Conservation (phyloP, 1,284 basidiomycete genomes). For the Boletus semigastroideus region DNA sequence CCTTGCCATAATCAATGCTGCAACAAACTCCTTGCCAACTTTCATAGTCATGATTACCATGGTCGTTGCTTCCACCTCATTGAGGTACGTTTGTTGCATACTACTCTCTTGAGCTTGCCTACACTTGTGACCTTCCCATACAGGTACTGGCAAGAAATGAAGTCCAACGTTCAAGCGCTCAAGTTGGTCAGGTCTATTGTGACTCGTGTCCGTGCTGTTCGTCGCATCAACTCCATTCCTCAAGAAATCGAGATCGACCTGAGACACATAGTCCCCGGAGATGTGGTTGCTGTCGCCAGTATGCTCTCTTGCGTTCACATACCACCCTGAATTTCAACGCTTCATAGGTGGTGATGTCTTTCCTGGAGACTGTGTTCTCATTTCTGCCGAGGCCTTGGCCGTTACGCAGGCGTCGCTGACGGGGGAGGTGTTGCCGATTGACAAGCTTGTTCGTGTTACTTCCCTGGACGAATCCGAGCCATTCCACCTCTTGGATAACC, state of each 20-base stretch:
- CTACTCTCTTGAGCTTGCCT: not conserved
- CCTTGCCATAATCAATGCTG: conserved; percentile 30
- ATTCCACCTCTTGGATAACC: conserved; percentile 30
- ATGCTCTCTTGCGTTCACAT: conserved; percentile 1
- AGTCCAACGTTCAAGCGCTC: conserved; percentile 33
- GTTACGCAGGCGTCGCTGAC: conserved; percentile 32
- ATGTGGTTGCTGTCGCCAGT: conserved; percentile 31
- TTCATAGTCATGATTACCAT: conserved; percentile 34
- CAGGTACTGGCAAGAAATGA: conserved; percentile 34
- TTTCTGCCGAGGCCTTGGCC: conserved; percentile 32
- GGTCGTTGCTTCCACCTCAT: conserved; percentile 32
- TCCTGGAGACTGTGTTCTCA: conserved; percentile 32
- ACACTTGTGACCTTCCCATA: not conserved
- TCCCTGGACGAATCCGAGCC: conserved; percentile 18
- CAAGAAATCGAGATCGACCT: conserved; percentile 31
- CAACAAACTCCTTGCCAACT: conserved; percentile 31
- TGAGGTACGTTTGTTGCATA: conserved; percentile 19
- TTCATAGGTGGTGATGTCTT: conserved; percentile 31
- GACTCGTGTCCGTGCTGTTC: conserved; percentile 34
- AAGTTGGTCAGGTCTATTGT: conserved; percentile 34
- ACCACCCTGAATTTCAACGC: not conserved
- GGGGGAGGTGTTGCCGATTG: conserved; percentile 32
- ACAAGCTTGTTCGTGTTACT: conserved; percentile 22
- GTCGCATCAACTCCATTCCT: conserved; percentile 15
- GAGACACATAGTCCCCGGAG: conserved; percentile 30